Evolutionary conservation across 2,329 filamentous ascomycete genomes (phyloP).

Genomic region (Metarhizium album): DNA sequence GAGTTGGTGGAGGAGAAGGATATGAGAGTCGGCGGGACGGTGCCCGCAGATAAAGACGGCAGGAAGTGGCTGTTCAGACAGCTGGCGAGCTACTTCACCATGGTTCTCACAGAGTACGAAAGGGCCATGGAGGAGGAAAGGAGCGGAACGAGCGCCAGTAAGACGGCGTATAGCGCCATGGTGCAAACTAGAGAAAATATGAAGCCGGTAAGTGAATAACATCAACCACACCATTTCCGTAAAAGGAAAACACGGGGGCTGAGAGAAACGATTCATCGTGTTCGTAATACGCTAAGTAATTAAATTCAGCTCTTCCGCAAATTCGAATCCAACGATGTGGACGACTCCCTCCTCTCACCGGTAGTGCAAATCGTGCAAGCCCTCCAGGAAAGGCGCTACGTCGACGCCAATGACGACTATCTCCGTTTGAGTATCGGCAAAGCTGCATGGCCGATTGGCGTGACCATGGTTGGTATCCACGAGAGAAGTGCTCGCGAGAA

Average conservation of each 20-base stretch:
- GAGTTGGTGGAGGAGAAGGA: conserved; percentile 71
- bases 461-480: conserved; percentile 99
- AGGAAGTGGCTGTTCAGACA: conserved; percentile 72
- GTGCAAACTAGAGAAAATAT: conserved; percentile 79
- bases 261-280: not conserved
- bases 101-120: conserved; percentile 88
- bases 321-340: conserved; percentile 70
- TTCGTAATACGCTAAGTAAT: not conserved
- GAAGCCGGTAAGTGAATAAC: conserved; percentile 47
- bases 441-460: conserved; percentile 96
- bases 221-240: too few relatives aligned
- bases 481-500: conserved; percentile 94
- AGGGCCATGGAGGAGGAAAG: conserved; percentile 58
- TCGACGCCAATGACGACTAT: conserved; percentile 94
- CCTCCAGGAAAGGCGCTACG: conserved; percentile 82
- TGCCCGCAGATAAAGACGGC: conserved; percentile 53
- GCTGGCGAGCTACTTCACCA: conserved; percentile 88
- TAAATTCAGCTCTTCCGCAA: conserved; percentile 61
- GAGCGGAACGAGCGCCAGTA: conserved; percentile 62
- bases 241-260: not conserved
- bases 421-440: conserved; percentile 88
- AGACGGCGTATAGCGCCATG: conserved; percentile 76
- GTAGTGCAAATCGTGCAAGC: conserved; percentile 87
- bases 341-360: conserved; percentile 68
- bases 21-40: conserved; percentile 65